These are phyloP conservation scores for Phanerochaete sordida DNA, from an alignment of 768 basidiomycete genomes.

Conservation along the genomic window DNA sequence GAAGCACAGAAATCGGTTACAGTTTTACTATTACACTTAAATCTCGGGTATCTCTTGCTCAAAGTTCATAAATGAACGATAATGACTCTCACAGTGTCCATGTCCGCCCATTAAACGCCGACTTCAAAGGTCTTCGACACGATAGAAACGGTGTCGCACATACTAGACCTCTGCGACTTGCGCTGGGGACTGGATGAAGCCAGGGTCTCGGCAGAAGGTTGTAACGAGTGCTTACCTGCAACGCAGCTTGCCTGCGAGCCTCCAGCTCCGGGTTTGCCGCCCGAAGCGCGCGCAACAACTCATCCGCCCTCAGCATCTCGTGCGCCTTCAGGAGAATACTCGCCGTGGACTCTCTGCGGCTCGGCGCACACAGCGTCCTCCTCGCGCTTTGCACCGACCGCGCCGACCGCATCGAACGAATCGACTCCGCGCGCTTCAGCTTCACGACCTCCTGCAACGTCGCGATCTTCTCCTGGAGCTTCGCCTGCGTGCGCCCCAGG, in stretches of 20 bases:
- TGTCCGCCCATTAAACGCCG: not conserved
- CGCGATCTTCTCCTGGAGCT: constrained; percentile 32
- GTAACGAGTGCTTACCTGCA: constrained; percentile 38
- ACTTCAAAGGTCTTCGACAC: not conserved
- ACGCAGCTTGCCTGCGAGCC: constrained; percentile 45
- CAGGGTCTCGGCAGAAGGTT: not conserved
- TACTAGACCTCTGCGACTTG: constrained; percentile 16
- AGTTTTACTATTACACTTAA: not conserved
- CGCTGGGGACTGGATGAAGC: constrained; percentile 18
- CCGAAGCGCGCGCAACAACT: constrained; percentile 53
- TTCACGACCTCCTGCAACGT: constrained; percentile 30
- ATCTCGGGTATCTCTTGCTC: not conserved
- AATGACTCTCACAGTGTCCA: not conserved
- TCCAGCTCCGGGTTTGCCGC: constrained; percentile 61
- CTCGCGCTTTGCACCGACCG: constrained; percentile 15
- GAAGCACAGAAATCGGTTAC: not conserved
- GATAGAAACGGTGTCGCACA: not conserved
- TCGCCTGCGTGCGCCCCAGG: constrained; percentile 18
- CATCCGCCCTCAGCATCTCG: constrained; percentile 36
- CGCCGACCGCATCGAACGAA: not conserved
- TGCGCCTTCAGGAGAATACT: not conserved
- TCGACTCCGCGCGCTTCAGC: not conserved
- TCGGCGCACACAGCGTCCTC: constrained; percentile 26
- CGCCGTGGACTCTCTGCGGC: not conserved
- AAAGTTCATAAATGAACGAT: constrained; percentile 9